Percentiles rank a stretch among this genome's conserved stretches.
Evolutionary conservation across 331 rosid species (phyloP).

Genomic region (Erythrophleum ivorense): DNA sequence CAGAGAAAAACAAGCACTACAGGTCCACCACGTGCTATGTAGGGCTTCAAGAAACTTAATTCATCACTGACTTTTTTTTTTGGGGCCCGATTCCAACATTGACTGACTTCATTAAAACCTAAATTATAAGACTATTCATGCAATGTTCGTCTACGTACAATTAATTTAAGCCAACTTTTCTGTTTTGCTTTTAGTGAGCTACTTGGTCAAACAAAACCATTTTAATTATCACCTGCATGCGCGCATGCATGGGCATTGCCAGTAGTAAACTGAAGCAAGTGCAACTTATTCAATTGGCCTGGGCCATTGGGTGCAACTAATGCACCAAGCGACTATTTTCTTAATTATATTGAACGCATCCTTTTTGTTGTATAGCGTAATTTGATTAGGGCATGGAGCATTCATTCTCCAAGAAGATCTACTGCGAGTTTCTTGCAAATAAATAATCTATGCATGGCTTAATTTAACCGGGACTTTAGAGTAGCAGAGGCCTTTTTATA

Average conservation of each 20-base stretch:
- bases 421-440: neutral
- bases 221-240: neutral
- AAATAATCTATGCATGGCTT: neutral
- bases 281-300: neutral
- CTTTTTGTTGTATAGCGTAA: neutral
- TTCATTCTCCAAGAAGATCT: neutral
- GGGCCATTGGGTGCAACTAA: neutral
- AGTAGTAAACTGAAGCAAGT: neutral
- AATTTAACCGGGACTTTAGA: neutral
- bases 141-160: neutral
- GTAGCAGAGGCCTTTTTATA: neutral
- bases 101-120: slow-evolving; percentile 3
- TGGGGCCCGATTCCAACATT: neutral
- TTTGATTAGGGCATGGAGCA: neutral
- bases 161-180: neutral
- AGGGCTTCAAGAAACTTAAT: neutral
- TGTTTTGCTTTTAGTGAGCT: neutral
- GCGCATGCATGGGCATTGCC: neutral
- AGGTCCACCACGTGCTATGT: neutral
- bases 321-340: neutral
- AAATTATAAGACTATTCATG: neutral
- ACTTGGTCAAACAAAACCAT: neutral
- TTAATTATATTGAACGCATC: neutral
- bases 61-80: neutral
- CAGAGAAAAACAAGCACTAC: too few species aligned